Conservation (phyloP, 495 filamentous ascomycete species). For the Tuber aestivum region DNA sequence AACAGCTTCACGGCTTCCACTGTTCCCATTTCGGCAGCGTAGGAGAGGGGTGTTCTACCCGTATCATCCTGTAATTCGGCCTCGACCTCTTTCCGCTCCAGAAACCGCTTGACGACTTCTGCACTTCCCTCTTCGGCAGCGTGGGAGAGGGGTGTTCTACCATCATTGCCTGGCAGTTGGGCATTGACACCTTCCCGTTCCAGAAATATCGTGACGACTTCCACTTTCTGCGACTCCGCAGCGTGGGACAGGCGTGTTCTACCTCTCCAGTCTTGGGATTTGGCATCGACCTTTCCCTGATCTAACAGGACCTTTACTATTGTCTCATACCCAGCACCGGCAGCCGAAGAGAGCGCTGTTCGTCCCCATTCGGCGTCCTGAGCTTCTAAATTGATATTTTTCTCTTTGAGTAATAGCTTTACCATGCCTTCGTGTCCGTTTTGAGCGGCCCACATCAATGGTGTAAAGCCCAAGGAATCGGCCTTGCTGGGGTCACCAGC, state of each 20-base stretch:
- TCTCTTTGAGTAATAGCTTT: constrained; percentile 29
- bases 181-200: constrained; percentile 15
- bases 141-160: constrained; percentile 33
- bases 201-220: constrained; percentile 41
- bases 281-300: too few relatives aligned
- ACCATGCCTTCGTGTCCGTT: too few relatives aligned
- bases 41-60: too few relatives aligned
- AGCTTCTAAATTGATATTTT: constrained; percentile 17
- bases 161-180: background rate
- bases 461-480: too few relatives aligned
- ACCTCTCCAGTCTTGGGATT: too few relatives aligned
- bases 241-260: too few relatives aligned
- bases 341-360: constrained; percentile 44
- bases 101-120: constrained; percentile 34
- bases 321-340: too few relatives aligned
- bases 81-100: too few relatives aligned
- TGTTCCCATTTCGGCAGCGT: constrained; percentile 33
- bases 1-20: too few relatives aligned
- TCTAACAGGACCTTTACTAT: too few relatives aligned
- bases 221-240: constrained; percentile 44
- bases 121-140: constrained; percentile 24
- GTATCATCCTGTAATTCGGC: constrained; percentile 26
- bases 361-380: constrained; percentile 31
- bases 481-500: too few relatives aligned
- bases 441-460: too few relatives aligned